These are phyloP conservation scores for Angomonas deanei DNA, from an alignment of 208 protist genomes.

Conservation along the genomic window DNA sequence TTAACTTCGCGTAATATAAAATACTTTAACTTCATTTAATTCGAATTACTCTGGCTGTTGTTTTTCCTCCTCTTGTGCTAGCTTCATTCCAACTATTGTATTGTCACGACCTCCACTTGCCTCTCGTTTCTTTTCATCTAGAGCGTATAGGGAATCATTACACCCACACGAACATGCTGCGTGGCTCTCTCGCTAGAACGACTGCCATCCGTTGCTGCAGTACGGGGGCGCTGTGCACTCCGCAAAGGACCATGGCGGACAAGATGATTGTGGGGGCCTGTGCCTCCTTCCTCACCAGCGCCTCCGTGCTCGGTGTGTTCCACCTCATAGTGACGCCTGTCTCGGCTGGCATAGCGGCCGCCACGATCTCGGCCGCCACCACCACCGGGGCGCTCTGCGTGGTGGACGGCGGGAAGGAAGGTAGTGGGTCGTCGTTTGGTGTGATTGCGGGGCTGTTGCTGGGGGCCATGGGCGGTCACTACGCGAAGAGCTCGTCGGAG, in stretches of 20 bases:
- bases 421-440: slow-evolving; percentile 65
- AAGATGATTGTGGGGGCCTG: slow-evolving; percentile 71
- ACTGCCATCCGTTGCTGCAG: slow-evolving; percentile 1
- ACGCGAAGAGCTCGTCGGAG: slow-evolving; percentile 84
- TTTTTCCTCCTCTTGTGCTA: neutral
- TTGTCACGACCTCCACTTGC: neutral
- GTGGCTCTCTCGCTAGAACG: neutral
- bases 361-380: slow-evolving; percentile 58
- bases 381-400: slow-evolving; percentile 63
- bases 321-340: slow-evolving; percentile 84
- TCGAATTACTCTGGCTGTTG: neutral
- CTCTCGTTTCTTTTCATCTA: slow-evolving; percentile 15
- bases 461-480: slow-evolving; percentile 78
- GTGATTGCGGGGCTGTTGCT: slow-evolving; percentile 72
- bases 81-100: neutral
- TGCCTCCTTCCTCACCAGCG: slow-evolving; percentile 49
- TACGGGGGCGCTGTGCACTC: slow-evolving; percentile 16
- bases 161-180: neutral
- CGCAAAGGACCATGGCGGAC: slow-evolving; percentile 58
- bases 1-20: neutral
- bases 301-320: slow-evolving; percentile 67
- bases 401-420: slow-evolving; percentile 70
- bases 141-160: neutral
- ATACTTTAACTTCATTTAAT: neutral
- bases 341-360: slow-evolving; percentile 37